phyloP scores from a whole-genome alignment of 176 grass and related monocot species.

The Poa annua region DNA sequence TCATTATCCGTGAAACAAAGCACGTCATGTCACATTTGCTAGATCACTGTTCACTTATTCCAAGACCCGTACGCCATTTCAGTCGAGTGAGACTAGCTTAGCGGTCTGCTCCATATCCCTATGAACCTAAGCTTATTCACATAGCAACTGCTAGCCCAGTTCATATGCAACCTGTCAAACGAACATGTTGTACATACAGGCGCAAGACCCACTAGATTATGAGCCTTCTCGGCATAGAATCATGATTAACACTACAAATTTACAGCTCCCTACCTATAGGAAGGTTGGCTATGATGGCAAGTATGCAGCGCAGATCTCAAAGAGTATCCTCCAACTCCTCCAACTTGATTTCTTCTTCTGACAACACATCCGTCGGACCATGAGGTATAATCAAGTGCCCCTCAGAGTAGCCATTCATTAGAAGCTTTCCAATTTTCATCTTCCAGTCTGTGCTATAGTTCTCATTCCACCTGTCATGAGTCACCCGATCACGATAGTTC shows the following conservation, averaged over 20 bases:
- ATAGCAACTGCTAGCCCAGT: constrained; percentile 17
- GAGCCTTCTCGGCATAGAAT: not conserved
- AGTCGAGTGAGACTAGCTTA: not conserved
- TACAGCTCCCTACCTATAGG: constrained; percentile 17
- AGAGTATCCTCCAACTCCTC: constrained; percentile 49
- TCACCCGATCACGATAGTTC: constrained; percentile 76
- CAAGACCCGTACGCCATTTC: not conserved
- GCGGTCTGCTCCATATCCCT: not conserved
- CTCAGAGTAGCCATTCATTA: constrained; percentile 64
- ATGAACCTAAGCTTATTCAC: constrained; percentile 24
- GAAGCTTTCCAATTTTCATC: constrained; percentile 77
- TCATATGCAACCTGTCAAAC: constrained; percentile 1
- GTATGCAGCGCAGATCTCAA: not conserved
- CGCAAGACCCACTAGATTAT: not conserved
- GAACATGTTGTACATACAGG: constrained; percentile 16
- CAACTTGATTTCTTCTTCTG: constrained; percentile 45
- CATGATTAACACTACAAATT: constrained; percentile 5
- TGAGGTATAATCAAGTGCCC: constrained; percentile 53
- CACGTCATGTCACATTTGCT: not conserved
- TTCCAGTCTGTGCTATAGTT: constrained; percentile 59
- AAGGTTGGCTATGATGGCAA: constrained; percentile 19
- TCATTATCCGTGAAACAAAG: not conserved
- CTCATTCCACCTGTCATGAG: constrained; percentile 80
- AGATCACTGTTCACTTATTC: not conserved
- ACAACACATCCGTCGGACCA: constrained; percentile 41